Percentiles rank a stretch among this genome's conserved stretches.
Evolutionary conservation across 169 alveolate species (phyloP).

Genomic region (Eimeria falciformis): DNA sequence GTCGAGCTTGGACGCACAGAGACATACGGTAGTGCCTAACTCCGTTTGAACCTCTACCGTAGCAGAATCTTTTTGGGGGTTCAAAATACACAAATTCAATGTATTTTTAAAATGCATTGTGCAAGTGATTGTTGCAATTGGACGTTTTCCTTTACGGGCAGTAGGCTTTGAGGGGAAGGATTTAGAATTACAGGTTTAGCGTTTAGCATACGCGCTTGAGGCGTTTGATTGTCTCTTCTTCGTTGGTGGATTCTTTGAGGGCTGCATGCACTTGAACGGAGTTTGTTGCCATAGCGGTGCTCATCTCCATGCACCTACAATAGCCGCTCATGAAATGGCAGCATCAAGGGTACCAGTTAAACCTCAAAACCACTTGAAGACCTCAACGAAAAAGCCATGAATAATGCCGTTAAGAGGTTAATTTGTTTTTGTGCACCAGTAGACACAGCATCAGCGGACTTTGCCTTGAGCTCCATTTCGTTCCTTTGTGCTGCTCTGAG

Average conservation of each 20-base stretch:
- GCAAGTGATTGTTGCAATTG: too few relatives aligned
- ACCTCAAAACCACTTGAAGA: neutral
- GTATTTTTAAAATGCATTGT: too few relatives aligned
- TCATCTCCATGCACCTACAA: constrained; percentile 58
- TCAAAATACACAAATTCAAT: too few relatives aligned
- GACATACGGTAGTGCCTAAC: too few relatives aligned
- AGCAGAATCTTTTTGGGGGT: too few relatives aligned
- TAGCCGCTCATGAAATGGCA: neutral
- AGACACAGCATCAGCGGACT: constrained; percentile 51
- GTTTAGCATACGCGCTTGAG: constrained; percentile 40
- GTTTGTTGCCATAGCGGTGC: constrained; percentile 58
- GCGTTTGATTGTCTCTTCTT: constrained; percentile 64
- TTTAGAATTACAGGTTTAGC: neutral
- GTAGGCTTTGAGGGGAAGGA: too few relatives aligned
- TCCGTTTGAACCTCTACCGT: too few relatives aligned
- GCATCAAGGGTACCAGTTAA: too few relatives aligned
- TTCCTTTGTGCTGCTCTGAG: constrained; percentile 87
- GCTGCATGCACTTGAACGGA: constrained; percentile 64
- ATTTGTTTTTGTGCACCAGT: neutral
- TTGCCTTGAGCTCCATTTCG: constrained; percentile 86
- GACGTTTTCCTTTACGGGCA: too few relatives aligned
- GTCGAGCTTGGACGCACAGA: too few relatives aligned
- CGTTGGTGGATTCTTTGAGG: constrained; percentile 47
- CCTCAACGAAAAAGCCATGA: neutral
- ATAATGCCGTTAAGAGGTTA: neutral